These are phyloP conservation scores for Effrenium voratum DNA, from an alignment of 73 alveolate genomes.

Conservation along the genomic window DNA sequence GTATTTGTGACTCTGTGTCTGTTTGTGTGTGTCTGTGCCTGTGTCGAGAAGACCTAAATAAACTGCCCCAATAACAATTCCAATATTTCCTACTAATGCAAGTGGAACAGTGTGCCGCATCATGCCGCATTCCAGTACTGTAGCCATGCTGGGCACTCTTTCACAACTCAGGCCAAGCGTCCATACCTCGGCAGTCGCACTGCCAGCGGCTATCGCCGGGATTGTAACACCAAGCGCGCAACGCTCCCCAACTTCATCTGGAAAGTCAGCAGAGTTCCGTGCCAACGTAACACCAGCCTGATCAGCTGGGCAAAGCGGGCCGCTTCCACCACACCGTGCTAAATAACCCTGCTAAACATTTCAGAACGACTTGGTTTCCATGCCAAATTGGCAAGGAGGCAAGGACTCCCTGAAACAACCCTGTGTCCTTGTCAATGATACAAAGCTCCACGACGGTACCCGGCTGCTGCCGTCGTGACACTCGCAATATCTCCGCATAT, in stretches of 20 bases:
- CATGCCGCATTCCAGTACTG: too few species aligned
- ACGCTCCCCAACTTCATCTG: conserved; percentile 90
- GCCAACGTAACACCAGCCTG: conserved; percentile 89
- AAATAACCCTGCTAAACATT: background rate
- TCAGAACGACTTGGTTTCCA: too few species aligned
- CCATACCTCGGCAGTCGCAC: conserved; percentile 10
- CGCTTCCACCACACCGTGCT: background rate
- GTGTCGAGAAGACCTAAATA: too few species aligned
- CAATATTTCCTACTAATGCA: too few species aligned
- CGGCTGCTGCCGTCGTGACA: conserved; percentile 76
- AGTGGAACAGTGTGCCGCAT: too few species aligned
- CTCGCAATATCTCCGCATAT: conserved; percentile 70
- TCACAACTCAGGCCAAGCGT: background rate
- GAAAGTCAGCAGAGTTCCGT: conserved; percentile 69
- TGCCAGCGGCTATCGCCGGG: conserved; percentile 41
- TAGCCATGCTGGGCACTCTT: too few species aligned
- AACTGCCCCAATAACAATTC: too few species aligned
- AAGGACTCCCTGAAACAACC: too few species aligned
- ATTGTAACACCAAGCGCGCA: conserved; percentile 17
- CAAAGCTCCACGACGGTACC: conserved; percentile 94
- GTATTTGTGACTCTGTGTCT: too few species aligned
- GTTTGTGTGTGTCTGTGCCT: too few species aligned
- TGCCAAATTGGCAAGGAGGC: background rate
- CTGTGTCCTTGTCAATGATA: conserved; percentile 64
- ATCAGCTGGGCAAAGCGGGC: background rate